Conservation (phyloP, 306 rosid species). For the Prunus kanzakura region DNA sequence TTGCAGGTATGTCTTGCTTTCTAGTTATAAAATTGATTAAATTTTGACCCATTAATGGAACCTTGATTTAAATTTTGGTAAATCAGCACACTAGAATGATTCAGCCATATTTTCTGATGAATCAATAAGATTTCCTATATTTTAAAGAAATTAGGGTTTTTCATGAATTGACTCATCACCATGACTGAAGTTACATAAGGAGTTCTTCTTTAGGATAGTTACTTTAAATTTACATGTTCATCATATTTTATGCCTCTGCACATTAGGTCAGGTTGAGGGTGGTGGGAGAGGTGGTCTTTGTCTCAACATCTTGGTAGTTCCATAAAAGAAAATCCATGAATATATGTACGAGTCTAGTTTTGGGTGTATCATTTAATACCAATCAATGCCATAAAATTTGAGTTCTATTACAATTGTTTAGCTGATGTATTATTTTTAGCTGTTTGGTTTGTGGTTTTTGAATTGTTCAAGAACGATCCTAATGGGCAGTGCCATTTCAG, state of each 20-base stretch:
- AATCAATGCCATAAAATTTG: neutral
- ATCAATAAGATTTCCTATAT: neutral
- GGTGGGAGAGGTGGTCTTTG: neutral
- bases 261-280: neutral
- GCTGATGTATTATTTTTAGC: too few relatives aligned
- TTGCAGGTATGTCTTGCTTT: constrained; percentile 70
- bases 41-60: neutral
- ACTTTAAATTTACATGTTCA: neutral
- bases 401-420: neutral
- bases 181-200: neutral
- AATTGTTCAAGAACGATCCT: too few relatives aligned
- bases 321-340: neutral
- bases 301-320: neutral
- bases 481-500: neutral
- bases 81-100: neutral
- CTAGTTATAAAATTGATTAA: constrained; percentile 5
- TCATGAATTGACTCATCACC: neutral
- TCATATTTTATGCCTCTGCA: neutral
- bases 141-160: neutral
- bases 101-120: neutral
- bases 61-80: neutral
- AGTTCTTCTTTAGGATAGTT: neutral
- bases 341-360: too few relatives aligned
- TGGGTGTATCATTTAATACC: neutral
- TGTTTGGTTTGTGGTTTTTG: too few relatives aligned